Evolutionary conservation across 441 rosid species (phyloP), one percentile per base, ranked within the genome.

Genomic region (Macaranga tanarius): DNA sequence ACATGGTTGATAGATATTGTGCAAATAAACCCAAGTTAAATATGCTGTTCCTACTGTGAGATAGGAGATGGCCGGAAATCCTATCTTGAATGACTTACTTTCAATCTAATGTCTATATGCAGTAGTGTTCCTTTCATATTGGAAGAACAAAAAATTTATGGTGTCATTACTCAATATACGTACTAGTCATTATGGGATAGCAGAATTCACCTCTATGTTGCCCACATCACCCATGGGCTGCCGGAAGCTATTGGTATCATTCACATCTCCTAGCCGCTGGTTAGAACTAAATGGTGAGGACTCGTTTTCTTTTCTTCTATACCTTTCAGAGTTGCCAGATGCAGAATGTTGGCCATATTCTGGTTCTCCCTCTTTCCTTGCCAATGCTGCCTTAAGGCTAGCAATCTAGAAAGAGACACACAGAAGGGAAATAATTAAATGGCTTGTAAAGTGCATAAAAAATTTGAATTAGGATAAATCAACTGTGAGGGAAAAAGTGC

Each of bases 321-420:
- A 72, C 72, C 81, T 83, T 73, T 85, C 92, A 61, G 87, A 77
- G 77, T 82, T 85, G 65, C 83, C 79, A 52, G 90, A 79, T 25
- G 72, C 70, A 61, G 86, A 79, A 62, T 77, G 80, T 69, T 77
- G 88, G 48, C 65, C 70, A 55, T 72, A 84, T 56, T 85, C 93
- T 48, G 85, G 48, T 48, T 82, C 96, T 72, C 80, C 88, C 61
- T 89, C 94, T 79, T 87, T 92, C 80, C 85, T 87, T 45, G 88
- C 85, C 45, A 92, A 81, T 73, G 98, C 95, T 72, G 92, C 89
- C 86, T 91, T 95, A 51, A 92, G 95, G 77, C 79, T 88, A 55
- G 95, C 90, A 77, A 95, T 81, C 99, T 95, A 81, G 26, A 31
- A 44, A 23, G 42, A 17, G 7, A 52, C 52, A n/a, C 15, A 7